Base-by-base conservation (phyloP, 768 basidiomycete genomes). In the Tephrocybe sp. region DNA sequence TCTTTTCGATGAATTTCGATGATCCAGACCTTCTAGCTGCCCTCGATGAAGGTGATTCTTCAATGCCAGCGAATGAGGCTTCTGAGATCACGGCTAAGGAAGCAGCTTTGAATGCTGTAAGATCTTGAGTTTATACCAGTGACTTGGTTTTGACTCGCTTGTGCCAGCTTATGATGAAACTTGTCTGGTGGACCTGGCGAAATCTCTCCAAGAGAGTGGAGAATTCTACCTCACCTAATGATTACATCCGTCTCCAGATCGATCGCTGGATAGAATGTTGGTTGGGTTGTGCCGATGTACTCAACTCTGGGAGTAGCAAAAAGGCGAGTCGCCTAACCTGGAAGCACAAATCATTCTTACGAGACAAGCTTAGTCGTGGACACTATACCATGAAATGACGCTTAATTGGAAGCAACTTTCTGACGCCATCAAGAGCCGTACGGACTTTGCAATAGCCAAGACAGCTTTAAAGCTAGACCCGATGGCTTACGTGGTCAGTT, bases 261-360 rank as follows among this genome's bases (percentile, higher is more conserved):
- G 80, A 82, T 56, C 60, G 65, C 22, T 80, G 89, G 73, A 73
- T 89, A 26, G 78, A 82, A 47, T 86, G 84, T 56, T 93, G 89
- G 88, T 72, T 87, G 6, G 80, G 83, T 4, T 90, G 86, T 56
- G 82, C 80, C 1, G 74, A 74, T 47, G 74, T 91, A 15, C 58
- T 84, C 13, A 77, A 60, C 19, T 56, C 54, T 25, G 53, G 49
- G 13, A 12, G 12, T 27, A 51, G 28, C 12, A 55, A 42, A 26
- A 64, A 60, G 60, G 66, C 65, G 52, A 51, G 64, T 57, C n/a
- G 9, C 4, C n/a, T 41, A 6, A 25, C 37, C 44, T 19, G 15
- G 6, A 1, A 31, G 27, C 13, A 11, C 37, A 34, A 5, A 15
- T 6, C 25, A 19, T 26, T 18, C 27, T 30, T 22, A 38, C 31